Evolutionary conservation across 495 filamentous ascomycete genomes (phyloP).

Genomic region (Daldinia caldariorum): DNA sequence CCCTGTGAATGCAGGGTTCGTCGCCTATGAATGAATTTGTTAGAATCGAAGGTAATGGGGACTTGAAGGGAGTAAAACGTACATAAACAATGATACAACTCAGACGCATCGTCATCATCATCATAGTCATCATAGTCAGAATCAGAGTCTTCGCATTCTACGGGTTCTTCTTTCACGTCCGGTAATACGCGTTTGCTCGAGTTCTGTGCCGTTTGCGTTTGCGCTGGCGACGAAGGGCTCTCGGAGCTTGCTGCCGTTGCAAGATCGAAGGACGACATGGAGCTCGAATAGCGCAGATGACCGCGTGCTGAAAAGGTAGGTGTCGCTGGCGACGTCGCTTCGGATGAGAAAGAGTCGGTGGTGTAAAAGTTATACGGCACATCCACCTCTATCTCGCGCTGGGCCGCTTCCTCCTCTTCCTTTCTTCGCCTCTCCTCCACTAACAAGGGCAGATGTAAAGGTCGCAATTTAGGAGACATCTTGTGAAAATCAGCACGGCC

Average conservation of each 20-base stretch:
- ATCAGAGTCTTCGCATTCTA: constrained; percentile 66
- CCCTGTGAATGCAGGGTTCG: constrained; percentile 54
- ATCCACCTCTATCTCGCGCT: constrained; percentile 32
- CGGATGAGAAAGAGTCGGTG: constrained; percentile 65
- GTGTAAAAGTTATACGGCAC: constrained; percentile 47
- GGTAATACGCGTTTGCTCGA: constrained; percentile 61
- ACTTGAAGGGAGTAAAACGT: constrained; percentile 39
- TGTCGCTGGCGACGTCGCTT: constrained; percentile 66
- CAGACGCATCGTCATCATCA: constrained; percentile 44
- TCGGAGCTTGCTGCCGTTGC: constrained; percentile 46
- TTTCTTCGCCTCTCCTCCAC: constrained; percentile 62
- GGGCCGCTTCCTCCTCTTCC: constrained; percentile 47
- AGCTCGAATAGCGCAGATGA: constrained; percentile 65
- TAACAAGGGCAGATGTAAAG: constrained; percentile 60
- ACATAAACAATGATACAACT: constrained; percentile 65
- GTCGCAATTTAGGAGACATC: constrained; percentile 64
- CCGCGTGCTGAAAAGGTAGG: constrained; percentile 68
- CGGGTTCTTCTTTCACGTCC: constrained; percentile 65
- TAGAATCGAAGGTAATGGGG: neutral
- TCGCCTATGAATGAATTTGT: constrained; percentile 48
- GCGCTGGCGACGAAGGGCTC: constrained; percentile 59
- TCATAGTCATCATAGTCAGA: constrained; percentile 42
- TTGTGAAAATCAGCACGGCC: neutral
- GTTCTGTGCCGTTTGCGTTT: constrained; percentile 48
- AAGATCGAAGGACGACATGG: constrained; percentile 61